phyloP scores from a whole-genome alignment of 2,329 filamentous ascomycete genomes.

The Anisogramma anomala region DNA sequence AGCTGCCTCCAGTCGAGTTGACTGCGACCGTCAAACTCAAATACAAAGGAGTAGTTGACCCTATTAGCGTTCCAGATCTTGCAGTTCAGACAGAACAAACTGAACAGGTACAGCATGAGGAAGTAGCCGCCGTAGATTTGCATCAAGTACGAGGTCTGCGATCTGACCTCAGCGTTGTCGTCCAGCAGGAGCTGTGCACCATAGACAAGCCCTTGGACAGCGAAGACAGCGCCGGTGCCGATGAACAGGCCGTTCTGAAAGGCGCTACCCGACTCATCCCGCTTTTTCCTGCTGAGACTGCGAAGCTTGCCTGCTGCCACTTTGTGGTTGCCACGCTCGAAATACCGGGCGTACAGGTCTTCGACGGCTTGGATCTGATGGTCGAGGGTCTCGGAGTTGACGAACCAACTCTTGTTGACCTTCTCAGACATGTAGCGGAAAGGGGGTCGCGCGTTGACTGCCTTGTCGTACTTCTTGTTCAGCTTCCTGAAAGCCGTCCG shows the following conservation, averaged over 20 bases:
- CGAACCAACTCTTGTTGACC: conserved; percentile 83
- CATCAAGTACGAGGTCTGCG: conserved; percentile 56
- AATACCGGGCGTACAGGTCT: conserved; percentile 88
- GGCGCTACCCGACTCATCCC: conserved; percentile 44
- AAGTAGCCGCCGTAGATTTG: conserved; percentile 94
- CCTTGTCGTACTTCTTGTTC: conserved; percentile 98
- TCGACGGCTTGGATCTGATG: conserved; percentile 70
- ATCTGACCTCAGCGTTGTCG: conserved; percentile 33
- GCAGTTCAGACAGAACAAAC: conserved; percentile 78
- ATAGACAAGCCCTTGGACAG: conserved; percentile 53
- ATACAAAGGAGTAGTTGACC: conserved; percentile 94
- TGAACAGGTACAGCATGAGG: conserved; percentile 65
- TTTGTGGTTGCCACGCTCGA: conserved; percentile 88
- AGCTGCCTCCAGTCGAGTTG: conserved; percentile 84
- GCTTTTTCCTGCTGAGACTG: conserved; percentile 49
- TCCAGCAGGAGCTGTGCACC: conserved; percentile 42
- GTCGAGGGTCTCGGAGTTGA: conserved; percentile 76
- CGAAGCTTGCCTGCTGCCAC: conserved; percentile 80
- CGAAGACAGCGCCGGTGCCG: conserved; percentile 55
- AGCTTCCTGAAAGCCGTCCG: conserved; percentile 91
- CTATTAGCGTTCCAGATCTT: conserved; percentile 71
- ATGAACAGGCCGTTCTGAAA: conserved; percentile 56
- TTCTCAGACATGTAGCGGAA: conserved; percentile 82
- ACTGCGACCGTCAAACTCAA: conserved; percentile 84
- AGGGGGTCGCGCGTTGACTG: conserved; percentile 63